Base-by-base conservation (phyloP, 2,329 filamentous ascomycete genomes). In the Rhynchosporium secalis region DNA sequence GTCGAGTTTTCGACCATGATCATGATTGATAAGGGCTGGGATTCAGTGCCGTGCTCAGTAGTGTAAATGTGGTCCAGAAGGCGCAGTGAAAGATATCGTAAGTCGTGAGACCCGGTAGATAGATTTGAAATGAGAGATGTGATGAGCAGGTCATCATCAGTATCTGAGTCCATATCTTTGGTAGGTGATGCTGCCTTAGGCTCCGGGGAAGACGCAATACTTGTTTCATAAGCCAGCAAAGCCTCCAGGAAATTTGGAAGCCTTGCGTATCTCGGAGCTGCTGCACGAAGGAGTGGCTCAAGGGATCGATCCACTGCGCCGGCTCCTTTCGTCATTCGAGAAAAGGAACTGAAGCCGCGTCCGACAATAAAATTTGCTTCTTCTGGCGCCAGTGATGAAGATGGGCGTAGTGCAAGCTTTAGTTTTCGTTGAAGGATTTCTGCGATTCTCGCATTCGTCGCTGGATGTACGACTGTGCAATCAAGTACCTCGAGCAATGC, bases 1-100 rank as follows among this genome's bases (percentile, higher is more conserved):
- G 91, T 87, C 5, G 88, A 91, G 65, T 92, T 84, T 74, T 98
- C 93, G 15, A 93, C 86, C 65, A 91, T 83, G 15, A 93, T 81
- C 77, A 96, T 94, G 6, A 86, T 81, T 6, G 79, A 77, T 29
- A 90, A 75, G 6, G 80, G 77, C 36, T 84, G 78, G 4, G 80
- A 76, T 69, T 74, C 51, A 81, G 76, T 63, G 82, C 79, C 58
- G 82, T 80, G 43, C 73, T 76, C 60, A 77, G 80, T 68, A 58
- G 73, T 76, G 55, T 85, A 79, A 15, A 95, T 76, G 41, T 85
- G 79, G 47, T 85, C 82, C 12, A 98, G 77, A 31, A 97, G 80
- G 62, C 86, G 84, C 46, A 99, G 77, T 26, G 90, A 92, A 8
- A 85, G 82, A 9, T 91, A 78, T 46, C 94, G 85, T 57, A 96